Percentiles rank a stretch among this genome's conserved stretches.
These are phyloP conservation scores for Plasmopara halstedii DNA, from an alignment of 352 stramenopile species.

Conservation along the genomic window DNA sequence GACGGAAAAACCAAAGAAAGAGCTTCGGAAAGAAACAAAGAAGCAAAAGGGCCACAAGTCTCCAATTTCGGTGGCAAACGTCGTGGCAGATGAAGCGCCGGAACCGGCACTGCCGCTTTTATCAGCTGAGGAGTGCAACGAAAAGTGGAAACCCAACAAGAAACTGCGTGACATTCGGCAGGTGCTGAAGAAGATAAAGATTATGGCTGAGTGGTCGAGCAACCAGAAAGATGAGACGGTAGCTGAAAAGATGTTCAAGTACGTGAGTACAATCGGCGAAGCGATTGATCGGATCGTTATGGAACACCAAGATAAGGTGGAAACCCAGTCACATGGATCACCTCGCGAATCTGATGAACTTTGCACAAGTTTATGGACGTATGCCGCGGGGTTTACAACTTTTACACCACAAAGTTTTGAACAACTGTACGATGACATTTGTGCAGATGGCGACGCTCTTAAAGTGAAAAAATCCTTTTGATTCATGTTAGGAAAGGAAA, in stretches of 20 bases:
- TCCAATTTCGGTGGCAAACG: constrained; percentile 7
- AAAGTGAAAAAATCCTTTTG: constrained; percentile 5
- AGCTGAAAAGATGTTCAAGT: constrained; percentile 83
- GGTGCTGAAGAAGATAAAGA: constrained; percentile 85
- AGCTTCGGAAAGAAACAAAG: constrained; percentile 6
- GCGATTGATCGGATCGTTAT: constrained; percentile 72
- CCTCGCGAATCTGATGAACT: constrained; percentile 62
- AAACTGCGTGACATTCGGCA: constrained; percentile 64
- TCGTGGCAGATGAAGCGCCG: constrained; percentile 4
- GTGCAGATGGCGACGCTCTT: constrained; percentile 51
- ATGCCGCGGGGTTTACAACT: constrained; percentile 65
- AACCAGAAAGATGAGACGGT: constrained; percentile 77
- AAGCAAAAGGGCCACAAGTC: constrained; percentile 9
- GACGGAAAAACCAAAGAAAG: constrained; percentile 29
- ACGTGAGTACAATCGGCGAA: constrained; percentile 73
- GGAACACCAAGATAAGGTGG: constrained; percentile 27
- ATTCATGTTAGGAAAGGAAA: background rate
- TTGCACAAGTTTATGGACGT: constrained; percentile 71
- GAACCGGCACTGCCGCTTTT: constrained; percentile 19
- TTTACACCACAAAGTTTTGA: constrained; percentile 74
- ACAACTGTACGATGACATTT: constrained; percentile 83
- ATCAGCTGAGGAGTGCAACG: constrained; percentile 41
- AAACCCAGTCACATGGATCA: constrained; percentile 5
- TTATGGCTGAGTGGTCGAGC: constrained; percentile 76
- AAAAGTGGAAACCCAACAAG: constrained; percentile 79